These are phyloP conservation scores for Orobanche coerulescens DNA, from an alignment of 257 asterid species.

Conservation along the genomic window DNA sequence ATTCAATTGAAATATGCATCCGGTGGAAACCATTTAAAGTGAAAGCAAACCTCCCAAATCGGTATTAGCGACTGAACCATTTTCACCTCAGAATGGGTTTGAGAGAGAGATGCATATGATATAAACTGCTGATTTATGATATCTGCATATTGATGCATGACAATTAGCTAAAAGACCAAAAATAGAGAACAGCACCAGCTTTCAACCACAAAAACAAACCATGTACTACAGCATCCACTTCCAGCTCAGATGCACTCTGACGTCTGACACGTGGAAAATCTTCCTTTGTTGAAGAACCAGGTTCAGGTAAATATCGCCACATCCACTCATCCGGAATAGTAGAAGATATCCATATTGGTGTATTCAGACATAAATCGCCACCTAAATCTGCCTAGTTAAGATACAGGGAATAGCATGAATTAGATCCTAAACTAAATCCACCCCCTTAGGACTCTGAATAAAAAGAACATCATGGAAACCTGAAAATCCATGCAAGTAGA, in stretches of 20 bases:
- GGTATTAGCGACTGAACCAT: conserved; percentile 93
- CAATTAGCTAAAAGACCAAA: conserved; percentile 14
- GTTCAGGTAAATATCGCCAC: conserved; percentile 47
- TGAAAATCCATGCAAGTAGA: conserved; percentile 32
- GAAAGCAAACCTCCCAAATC: conserved; percentile 84
- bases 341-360: conserved; percentile 66
- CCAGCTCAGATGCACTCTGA: conserved; percentile 22
- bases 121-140: conserved; percentile 62
- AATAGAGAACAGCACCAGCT: conserved; percentile 9
- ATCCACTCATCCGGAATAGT: conserved; percentile 80
- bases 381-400: conserved; percentile 56
- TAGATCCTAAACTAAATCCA: conserved; percentile 19
- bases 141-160: conserved; percentile 39
- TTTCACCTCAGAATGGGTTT: conserved; percentile 53
- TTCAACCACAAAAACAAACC: conserved; percentile 7
- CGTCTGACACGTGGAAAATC: conserved; percentile 44
- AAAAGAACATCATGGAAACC: conserved; percentile 35
- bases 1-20: conserved; percentile 16
- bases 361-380: conserved; percentile 27
- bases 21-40: conserved; percentile 8
- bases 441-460: conserved; percentile 14
- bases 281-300: conserved; percentile 22
- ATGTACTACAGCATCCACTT: conserved; percentile 1
- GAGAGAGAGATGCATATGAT: conserved; percentile 63
- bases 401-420: conserved; percentile 19